These are phyloP conservation scores for Recurvomyces mirabilis DNA, from an alignment of 495 filamentous ascomycete genomes.

Conservation along the genomic window DNA sequence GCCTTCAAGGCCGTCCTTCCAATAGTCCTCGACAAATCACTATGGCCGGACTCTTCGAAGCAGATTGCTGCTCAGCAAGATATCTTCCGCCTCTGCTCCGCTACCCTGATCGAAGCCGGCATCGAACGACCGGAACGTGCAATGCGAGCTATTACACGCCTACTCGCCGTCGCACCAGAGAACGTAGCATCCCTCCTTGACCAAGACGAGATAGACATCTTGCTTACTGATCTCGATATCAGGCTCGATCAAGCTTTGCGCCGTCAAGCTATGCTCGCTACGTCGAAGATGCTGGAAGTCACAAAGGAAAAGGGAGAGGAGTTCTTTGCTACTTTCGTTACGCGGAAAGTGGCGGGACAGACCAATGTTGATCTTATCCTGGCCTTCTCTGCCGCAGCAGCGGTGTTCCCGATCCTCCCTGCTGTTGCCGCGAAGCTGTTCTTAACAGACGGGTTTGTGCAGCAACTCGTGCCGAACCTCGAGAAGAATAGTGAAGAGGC, in stretches of 20 bases:
- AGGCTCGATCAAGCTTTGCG: slow-evolving; percentile 55
- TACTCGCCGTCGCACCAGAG: slow-evolving; percentile 48
- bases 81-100: slow-evolving; percentile 55
- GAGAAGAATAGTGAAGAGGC: slow-evolving; percentile 52
- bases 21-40: slow-evolving; percentile 43
- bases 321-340: slow-evolving; percentile 57
- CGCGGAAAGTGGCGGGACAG: slow-evolving; percentile 38
- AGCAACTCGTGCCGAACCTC: slow-evolving; percentile 56
- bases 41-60: slow-evolving; percentile 45
- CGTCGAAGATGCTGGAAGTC: slow-evolving; percentile 67
- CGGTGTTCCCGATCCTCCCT: slow-evolving; percentile 74
- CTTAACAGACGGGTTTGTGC: slow-evolving; percentile 70
- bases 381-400: slow-evolving; percentile 79
- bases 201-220: slow-evolving; percentile 64
- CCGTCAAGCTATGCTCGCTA: slow-evolving; percentile 63
- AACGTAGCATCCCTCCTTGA: slow-evolving; percentile 59
- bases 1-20: slow-evolving; percentile 47
- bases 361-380: slow-evolving; percentile 51
- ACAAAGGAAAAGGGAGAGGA: slow-evolving; percentile 55
- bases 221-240: slow-evolving; percentile 67
- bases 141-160: slow-evolving; percentile 50
- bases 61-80: slow-evolving; percentile 43
- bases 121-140: slow-evolving; percentile 48
- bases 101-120: slow-evolving; percentile 51
- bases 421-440: slow-evolving; percentile 61